Conservation (phyloP, 2,329 filamentous ascomycete genomes). For the Neopestalotiopsis rosae region DNA sequence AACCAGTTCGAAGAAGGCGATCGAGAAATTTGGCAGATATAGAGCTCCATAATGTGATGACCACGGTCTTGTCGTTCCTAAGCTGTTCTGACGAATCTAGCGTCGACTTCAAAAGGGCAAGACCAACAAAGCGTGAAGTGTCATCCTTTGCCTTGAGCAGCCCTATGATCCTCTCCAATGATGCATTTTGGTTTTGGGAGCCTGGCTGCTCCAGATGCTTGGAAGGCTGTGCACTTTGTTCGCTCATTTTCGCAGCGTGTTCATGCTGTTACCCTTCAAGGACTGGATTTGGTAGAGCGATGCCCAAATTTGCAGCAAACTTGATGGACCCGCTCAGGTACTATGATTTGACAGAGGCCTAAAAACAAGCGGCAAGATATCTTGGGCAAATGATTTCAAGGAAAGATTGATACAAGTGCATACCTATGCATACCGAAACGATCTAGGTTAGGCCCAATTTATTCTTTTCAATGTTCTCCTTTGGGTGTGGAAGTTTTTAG, state of each 20-base stretch:
- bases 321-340: background rate
- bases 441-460: too few species aligned
- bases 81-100: slow-evolving; percentile 65
- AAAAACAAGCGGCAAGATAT: too few species aligned
- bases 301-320: background rate
- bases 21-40: slow-evolving; percentile 69
- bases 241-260: background rate
- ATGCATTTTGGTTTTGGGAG: slow-evolving; percentile 7
- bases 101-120: slow-evolving; percentile 69
- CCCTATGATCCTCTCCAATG: slow-evolving; percentile 55
- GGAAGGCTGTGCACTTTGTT: background rate
- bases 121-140: slow-evolving; percentile 70
- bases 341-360: too few species aligned
- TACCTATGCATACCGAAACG: too few species aligned
- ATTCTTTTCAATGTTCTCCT: too few species aligned
- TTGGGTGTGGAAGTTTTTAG: background rate
- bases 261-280: background rate
- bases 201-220: background rate
- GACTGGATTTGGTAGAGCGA: background rate
- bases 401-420: too few species aligned
- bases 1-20: slow-evolving; percentile 63
- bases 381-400: too few species aligned
- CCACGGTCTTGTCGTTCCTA: slow-evolving; percentile 48
- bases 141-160: slow-evolving; percentile 67
- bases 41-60: slow-evolving; percentile 62